Evolutionary conservation across 495 filamentous ascomycete genomes (phyloP).

Genomic region (Coniosporium apollinis): DNA sequence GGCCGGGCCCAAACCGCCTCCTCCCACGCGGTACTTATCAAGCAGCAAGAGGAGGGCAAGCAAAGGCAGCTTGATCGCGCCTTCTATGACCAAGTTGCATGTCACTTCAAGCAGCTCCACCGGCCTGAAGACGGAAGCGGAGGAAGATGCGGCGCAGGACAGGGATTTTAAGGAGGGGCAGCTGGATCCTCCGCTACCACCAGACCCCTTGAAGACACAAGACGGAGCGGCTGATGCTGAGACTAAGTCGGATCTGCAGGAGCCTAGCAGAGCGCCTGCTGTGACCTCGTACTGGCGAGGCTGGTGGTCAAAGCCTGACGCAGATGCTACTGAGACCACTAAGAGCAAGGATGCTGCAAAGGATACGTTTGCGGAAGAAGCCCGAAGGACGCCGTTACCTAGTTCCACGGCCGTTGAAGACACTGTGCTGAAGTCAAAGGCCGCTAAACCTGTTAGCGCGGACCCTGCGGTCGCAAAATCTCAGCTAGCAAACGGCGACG

Average conservation of each 20-base stretch:
- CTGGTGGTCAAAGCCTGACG: constrained; percentile 27
- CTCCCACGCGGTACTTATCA: constrained; percentile 12
- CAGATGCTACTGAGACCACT: constrained; percentile 11
- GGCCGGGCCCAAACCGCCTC: constrained; percentile 1
- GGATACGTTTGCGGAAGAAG: constrained; percentile 1
- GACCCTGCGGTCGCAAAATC: constrained; percentile 2
- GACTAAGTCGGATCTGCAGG: not conserved
- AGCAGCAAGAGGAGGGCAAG: constrained; percentile 15
- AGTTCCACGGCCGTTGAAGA: constrained; percentile 9
- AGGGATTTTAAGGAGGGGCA: not conserved
- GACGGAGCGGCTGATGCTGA: not conserved
- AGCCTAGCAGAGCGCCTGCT: constrained; percentile 1
- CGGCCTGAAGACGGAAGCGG: not conserved
- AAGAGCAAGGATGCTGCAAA: constrained; percentile 5
- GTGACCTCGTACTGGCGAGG: constrained; percentile 15
- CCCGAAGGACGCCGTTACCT: constrained; percentile 15
- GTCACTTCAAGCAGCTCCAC: constrained; percentile 13
- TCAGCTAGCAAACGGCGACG: too few relatives aligned
- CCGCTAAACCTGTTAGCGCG: not conserved
- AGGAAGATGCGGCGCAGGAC: constrained; percentile 1
- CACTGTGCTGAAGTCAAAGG: not conserved
- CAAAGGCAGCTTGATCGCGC: constrained; percentile 18
- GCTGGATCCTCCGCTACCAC: constrained; percentile 14
- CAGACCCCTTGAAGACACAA: constrained; percentile 5
- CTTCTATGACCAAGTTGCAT: constrained; percentile 21